Base-by-base conservation (phyloP, 108 stramenopile species). In the Cyclotella choctawhatcheeana region DNA sequence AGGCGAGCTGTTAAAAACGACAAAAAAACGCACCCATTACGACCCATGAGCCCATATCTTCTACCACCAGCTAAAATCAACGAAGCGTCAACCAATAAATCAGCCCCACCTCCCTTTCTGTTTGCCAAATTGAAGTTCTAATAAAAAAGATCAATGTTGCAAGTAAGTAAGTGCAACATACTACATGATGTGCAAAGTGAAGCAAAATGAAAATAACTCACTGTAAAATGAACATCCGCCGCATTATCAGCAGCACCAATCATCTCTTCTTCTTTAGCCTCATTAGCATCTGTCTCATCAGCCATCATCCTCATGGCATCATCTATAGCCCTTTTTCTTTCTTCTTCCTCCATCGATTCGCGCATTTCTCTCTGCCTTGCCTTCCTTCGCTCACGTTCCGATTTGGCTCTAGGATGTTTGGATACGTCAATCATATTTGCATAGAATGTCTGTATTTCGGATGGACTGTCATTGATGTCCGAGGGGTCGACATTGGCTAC, bases 41-140 rank as follows among this genome's bases (percentile, higher is more conserved):
- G 65, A 7, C 97, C 96, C 68, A 97, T 90, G 30, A 97, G 66
- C 21, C 96, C 96, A 75, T 97, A 97, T 48, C 63, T 45, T 40
- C 37, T 40, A 1, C 37, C 34, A 45, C 69, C 44, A 8, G 83
- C 82, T 14, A 96, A 58, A 2, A 79, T 89, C 35, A 91, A 77
- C n/a, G 75, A 63, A 6, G 91, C 91, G 73, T 90, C 85, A 67
- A 83, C 58, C 67, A 96, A 72, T 12, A 96, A 74, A 40, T 84
- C 77, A 37, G 72, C 26, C 33, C 91, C 90, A 20, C 87, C 86
- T 22, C 90, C 90, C 14, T 75, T 73, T 24, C 72, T 69, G 63
- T 87, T 82, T 0, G 79, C 40, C 40, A 87, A 55, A 47, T 85
- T 74, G 52, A 87, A 87, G 26, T 77, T 81, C 55, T 56, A 56